Conservation (phyloP, 2,329 filamentous ascomycete species). For the Phaeosphaeria sp. region DNA sequence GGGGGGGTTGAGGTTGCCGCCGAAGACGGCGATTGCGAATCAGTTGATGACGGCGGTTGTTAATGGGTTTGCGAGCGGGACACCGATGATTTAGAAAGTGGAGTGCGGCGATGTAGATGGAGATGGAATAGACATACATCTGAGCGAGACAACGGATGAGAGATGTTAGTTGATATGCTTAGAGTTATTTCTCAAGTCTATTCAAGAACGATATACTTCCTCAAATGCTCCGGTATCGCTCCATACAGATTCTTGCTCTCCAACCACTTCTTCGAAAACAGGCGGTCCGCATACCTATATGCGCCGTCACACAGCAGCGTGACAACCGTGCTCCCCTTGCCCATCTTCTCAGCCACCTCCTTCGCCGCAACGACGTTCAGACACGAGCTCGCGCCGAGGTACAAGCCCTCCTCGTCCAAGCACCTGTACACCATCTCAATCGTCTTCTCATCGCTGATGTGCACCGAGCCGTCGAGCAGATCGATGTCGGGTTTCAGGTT, state of each 20-base stretch:
- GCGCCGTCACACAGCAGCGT: constrained; percentile 95
- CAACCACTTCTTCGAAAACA: constrained; percentile 94
- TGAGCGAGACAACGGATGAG: not conserved
- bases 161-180: not conserved
- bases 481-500: constrained; percentile 87
- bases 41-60: constrained; percentile 82
- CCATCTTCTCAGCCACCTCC: constrained; percentile 89
- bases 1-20: constrained; percentile 80
- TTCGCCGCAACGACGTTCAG: constrained; percentile 95
- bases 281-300: constrained; percentile 92
- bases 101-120: not conserved
- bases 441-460: constrained; percentile 89
- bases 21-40: constrained; percentile 89
- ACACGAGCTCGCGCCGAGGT: constrained; percentile 90
- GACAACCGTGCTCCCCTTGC: constrained; percentile 87
- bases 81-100: constrained; percentile 51
- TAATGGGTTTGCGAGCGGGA: constrained; percentile 71
- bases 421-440: constrained; percentile 98
- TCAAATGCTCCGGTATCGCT: constrained; percentile 82
- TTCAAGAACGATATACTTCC: constrained; percentile 93
- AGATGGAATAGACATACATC: not conserved
- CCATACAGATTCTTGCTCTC: constrained; percentile 81
- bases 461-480: constrained; percentile 82
- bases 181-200: constrained; percentile 46
- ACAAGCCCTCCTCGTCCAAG: constrained; percentile 93